Conservation (phyloP, 495 filamentous ascomycete genomes). For the Cercophora newfieldiana region DNA sequence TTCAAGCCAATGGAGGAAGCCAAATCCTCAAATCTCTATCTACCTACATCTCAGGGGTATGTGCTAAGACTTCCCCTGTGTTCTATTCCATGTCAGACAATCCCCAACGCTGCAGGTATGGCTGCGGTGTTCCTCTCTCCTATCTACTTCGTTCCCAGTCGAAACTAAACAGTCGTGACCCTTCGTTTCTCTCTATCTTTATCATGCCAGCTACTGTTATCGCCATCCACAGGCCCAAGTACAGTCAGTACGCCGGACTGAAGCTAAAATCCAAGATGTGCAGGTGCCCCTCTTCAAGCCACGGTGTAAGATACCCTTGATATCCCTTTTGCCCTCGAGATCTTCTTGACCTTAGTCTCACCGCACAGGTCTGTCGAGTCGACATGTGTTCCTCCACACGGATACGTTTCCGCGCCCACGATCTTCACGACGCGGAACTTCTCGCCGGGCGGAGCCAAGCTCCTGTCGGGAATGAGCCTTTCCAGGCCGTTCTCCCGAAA, state of each 20-base stretch:
- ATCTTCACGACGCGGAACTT: constrained; percentile 58
- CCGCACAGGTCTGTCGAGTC: constrained; percentile 52
- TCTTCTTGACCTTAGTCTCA: constrained; percentile 59
- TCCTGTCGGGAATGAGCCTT: constrained; percentile 50
- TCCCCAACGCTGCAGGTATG: too few relatives aligned
- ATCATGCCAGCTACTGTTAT: too few relatives aligned
- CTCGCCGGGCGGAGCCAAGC: constrained; percentile 44
- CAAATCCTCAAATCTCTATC: too few relatives aligned
- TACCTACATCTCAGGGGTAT: too few relatives aligned
- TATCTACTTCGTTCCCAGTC: too few relatives aligned
- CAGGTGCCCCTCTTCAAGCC: not conserved
- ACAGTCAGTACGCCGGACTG: not conserved
- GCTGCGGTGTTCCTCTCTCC: too few relatives aligned
- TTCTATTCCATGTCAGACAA: too few relatives aligned
- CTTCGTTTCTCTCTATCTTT: too few relatives aligned
- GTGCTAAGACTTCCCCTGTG: too few relatives aligned
- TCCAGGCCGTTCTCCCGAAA: constrained; percentile 46
- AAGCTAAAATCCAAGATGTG: not conserved
- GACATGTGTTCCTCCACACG: constrained; percentile 68
- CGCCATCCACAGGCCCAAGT: too few relatives aligned
- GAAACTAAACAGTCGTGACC: too few relatives aligned
- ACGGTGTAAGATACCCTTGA: constrained; percentile 57
- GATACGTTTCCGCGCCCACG: constrained; percentile 59
- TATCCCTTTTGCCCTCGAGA: constrained; percentile 56
- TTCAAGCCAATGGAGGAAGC: too few relatives aligned